Conservation (phyloP, 768 basidiomycete species). For the Mycena kentingensis region DNA sequence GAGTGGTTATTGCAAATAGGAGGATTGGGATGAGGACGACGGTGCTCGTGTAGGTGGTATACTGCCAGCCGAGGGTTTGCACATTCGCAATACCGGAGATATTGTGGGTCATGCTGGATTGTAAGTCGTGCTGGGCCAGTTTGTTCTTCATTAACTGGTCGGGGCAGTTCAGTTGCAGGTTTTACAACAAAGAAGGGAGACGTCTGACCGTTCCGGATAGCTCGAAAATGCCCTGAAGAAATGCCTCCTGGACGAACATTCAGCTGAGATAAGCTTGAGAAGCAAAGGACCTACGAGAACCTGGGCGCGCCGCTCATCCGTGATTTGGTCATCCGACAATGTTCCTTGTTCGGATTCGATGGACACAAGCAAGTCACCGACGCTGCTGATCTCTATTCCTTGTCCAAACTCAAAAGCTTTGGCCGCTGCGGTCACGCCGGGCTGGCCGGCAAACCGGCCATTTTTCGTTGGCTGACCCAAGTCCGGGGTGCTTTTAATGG, state of each 20-base stretch:
- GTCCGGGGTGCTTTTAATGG: background rate
- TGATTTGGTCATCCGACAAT: background rate
- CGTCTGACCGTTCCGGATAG: constrained; percentile 2
- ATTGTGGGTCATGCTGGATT: background rate
- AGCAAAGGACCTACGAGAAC: background rate
- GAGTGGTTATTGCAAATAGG: too few relatives aligned
- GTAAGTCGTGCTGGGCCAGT: background rate
- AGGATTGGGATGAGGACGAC: too few relatives aligned
- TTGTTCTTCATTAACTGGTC: background rate
- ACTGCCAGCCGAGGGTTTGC: constrained; percentile 4
- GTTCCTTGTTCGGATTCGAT: too few relatives aligned
- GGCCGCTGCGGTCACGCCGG: background rate
- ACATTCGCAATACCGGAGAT: background rate
- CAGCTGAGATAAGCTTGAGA: background rate
- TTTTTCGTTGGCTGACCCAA: background rate
- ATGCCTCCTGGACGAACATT: background rate
- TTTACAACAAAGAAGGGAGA: background rate
- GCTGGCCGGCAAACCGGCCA: background rate
- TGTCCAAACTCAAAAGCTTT: too few relatives aligned
- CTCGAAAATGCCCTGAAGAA: background rate
- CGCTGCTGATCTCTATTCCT: too few relatives aligned
- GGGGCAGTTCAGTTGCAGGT: background rate
- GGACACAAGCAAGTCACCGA: too few relatives aligned
- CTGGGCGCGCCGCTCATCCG: background rate
- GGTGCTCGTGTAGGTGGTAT: background rate